Percentiles rank a stretch among this genome's conserved stretches.
phyloP scores from a whole-genome alignment of 2,329 filamentous ascomycete species.

The Xylariaceae sp. region DNA sequence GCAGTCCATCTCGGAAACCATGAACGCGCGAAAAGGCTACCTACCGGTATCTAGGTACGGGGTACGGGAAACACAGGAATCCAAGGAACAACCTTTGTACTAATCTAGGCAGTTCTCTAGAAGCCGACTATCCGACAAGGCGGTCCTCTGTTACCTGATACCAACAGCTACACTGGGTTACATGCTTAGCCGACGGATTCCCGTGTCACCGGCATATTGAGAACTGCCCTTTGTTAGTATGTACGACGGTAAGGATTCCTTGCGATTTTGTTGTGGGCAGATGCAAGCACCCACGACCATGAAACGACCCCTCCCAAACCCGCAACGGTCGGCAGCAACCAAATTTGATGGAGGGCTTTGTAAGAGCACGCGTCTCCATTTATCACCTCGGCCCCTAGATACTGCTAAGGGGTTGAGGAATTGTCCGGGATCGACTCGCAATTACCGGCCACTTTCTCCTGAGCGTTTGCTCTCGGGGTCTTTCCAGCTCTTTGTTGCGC shows the following conservation, averaged over 20 bases:
- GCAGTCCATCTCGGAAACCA: conserved; percentile 19
- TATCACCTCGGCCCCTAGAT: conserved; percentile 15
- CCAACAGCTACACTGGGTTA: background rate
- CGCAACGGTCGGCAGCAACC: background rate
- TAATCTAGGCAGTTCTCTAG: conserved; percentile 2
- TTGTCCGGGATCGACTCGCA: conserved; percentile 1
- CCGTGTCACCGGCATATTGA: too few species aligned
- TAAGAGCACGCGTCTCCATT: background rate
- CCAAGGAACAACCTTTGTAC: background rate
- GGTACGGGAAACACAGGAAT: conserved; percentile 6
- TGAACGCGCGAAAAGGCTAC: conserved; percentile 17
- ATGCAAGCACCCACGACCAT: background rate
- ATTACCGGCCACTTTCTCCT: background rate
- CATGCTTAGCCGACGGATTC: background rate
- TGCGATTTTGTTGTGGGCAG: background rate
- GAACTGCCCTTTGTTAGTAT: too few species aligned
- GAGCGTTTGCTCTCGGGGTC: conserved; percentile 16
- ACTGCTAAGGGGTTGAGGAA: conserved; percentile 23
- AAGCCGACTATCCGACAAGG: conserved; percentile 4
- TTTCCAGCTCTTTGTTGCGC: conserved; percentile 3
- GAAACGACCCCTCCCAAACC: background rate
- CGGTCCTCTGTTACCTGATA: background rate
- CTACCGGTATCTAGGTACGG: conserved; percentile 11
- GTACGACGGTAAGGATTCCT: background rate
- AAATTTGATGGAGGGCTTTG: background rate